These are phyloP conservation scores for Monosporozyma aerobia DNA, from an alignment of 805 yeast species.

Conservation along the genomic window DNA sequence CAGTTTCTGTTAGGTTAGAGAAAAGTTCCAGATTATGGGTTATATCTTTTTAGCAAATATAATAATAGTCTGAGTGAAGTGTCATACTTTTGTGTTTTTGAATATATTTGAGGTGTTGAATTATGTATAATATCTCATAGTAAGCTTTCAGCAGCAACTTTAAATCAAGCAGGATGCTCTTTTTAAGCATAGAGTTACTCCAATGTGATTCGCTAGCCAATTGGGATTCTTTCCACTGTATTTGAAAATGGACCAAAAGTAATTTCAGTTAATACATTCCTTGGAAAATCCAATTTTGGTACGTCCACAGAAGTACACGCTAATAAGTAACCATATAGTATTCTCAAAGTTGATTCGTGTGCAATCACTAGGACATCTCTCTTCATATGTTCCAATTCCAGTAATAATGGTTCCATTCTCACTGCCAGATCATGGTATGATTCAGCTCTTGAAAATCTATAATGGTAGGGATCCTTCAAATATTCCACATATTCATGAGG, in stretches of 20 bases:
- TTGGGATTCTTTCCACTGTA: slow-evolving; percentile 44
- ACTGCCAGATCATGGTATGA: slow-evolving; percentile 94
- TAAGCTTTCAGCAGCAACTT: too few relatives aligned
- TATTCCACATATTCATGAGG: slow-evolving; percentile 66
- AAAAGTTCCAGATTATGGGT: too few relatives aligned
- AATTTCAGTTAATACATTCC: slow-evolving; percentile 78
- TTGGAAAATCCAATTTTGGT: slow-evolving; percentile 68
- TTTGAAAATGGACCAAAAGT: slow-evolving; percentile 78
- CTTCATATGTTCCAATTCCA: slow-evolving; percentile 88
- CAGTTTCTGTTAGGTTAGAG: too few relatives aligned
- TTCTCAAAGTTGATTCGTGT: slow-evolving; percentile 82
- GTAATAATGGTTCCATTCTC: slow-evolving; percentile 81
- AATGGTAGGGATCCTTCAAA: slow-evolving; percentile 79
- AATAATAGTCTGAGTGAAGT: too few relatives aligned
- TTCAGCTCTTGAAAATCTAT: slow-evolving; percentile 84
- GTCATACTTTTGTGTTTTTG: too few relatives aligned
- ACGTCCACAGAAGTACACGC: slow-evolving; percentile 82
- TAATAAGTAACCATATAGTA: slow-evolving; percentile 90
- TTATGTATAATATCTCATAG: too few relatives aligned
- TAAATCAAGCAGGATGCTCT: not conserved
- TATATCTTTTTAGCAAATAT: too few relatives aligned
- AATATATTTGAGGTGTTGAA: too few relatives aligned
- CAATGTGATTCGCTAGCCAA: slow-evolving; percentile 9
- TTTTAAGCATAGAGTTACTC: not conserved
- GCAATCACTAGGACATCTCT: slow-evolving; percentile 86